Evolutionary conservation across 176 grass and related monocot genomes (phyloP).

Genomic region (Aegilops bicornis): DNA sequence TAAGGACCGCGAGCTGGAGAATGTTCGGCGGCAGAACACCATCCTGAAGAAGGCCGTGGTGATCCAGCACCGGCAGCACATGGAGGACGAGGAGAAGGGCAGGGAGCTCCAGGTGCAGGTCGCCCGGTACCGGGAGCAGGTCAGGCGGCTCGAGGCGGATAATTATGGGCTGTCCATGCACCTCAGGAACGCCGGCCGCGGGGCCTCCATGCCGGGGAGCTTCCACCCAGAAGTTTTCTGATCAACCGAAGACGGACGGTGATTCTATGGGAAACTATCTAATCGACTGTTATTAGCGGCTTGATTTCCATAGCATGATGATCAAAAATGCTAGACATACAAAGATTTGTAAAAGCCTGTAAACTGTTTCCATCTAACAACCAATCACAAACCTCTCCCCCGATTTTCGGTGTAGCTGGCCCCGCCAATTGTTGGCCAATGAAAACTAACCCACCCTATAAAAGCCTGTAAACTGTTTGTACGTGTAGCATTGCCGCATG

Average conservation of each 20-base stretch:
- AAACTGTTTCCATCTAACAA: too few species aligned
- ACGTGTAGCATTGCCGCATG: too few species aligned
- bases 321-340: too few species aligned
- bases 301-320: neutral
- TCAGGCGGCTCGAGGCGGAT: constrained; percentile 7
- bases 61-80: neutral
- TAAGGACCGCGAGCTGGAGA: neutral
- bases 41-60: constrained; percentile 10
- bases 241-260: neutral
- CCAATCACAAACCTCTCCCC: too few species aligned
- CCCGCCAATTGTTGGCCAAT: too few species aligned
- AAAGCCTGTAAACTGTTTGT: too few species aligned
- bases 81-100: neutral
- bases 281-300: neutral
- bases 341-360: too few species aligned
- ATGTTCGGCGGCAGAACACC: neutral
- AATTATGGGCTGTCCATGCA: constrained; percentile 10
- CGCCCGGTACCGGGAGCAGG: neutral
- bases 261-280: too few species aligned
- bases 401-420: too few species aligned
- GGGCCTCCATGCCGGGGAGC: neutral
- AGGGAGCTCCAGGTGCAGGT: neutral
- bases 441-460: too few species aligned
- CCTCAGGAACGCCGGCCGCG: neutral
- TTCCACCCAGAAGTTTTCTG: constrained; percentile 29